These are phyloP conservation scores for Hygrocybe coccinea DNA, from an alignment of 768 basidiomycete species.

Conservation along the genomic window DNA sequence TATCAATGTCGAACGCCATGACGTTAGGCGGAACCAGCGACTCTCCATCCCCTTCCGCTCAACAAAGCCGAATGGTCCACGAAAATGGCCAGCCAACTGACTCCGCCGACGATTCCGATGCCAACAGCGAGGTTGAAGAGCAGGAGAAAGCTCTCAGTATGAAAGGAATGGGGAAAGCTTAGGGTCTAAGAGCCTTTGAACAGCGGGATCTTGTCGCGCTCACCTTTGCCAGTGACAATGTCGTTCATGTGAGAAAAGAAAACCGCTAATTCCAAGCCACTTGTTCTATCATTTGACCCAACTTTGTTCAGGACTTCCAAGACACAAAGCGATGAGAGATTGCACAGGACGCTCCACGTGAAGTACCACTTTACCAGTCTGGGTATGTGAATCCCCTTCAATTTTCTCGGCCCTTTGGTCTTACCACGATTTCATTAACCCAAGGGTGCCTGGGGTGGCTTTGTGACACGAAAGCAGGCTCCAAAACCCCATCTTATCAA, in stretches of 20 bases:
- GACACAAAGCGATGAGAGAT: slow-evolving; percentile 78
- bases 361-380: slow-evolving; percentile 89
- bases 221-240: slow-evolving; percentile 97
- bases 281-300: slow-evolving; percentile 2
- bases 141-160: slow-evolving; percentile 49
- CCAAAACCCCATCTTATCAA: slow-evolving; percentile 74
- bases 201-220: slow-evolving; percentile 90
- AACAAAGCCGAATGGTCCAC: slow-evolving; percentile 38
- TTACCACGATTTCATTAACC: background rate
- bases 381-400: slow-evolving; percentile 55
- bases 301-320: slow-evolving; percentile 65
- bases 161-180: slow-evolving; percentile 44
- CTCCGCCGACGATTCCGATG: slow-evolving; percentile 49
- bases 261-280: background rate
- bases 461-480: slow-evolving; percentile 55
- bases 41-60: background rate
- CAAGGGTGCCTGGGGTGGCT: slow-evolving; percentile 90
- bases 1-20: slow-evolving; percentile 55
- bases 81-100: slow-evolving; percentile 44
- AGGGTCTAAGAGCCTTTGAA: slow-evolving; percentile 63
- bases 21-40: slow-evolving; percentile 23
- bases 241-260: slow-evolving; percentile 76
- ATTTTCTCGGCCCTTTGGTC: background rate
- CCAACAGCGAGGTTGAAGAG: slow-evolving; percentile 62
- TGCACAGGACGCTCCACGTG: slow-evolving; percentile 79